Evolutionary conservation across 768 basidiomycete genomes (phyloP), one percentile per base, ranked within the genome.

Genomic region (Tubosaeta sp.): DNA sequence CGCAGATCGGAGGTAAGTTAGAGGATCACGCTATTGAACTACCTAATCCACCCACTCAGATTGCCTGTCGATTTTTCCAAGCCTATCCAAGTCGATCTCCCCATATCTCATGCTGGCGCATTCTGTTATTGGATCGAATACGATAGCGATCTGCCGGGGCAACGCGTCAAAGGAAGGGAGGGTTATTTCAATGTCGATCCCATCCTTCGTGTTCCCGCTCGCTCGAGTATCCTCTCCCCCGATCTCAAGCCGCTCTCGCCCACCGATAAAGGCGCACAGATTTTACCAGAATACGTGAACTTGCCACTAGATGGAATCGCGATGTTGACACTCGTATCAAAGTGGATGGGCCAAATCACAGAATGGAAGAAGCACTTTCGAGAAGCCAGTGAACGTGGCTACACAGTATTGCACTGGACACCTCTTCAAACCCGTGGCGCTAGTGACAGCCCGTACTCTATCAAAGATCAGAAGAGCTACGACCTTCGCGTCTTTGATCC

Each of bases 161-260:
- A 81, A 48, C 84, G 94, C 52, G 69, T 88, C 53, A 85, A 84
- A 58, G 91, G 94, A 45, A 82, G 91, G 46, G 84, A 90, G 58
- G 95, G 94, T 7, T 98, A 92, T 73, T 97, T 99, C 73, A 95
- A 95, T 70, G 84, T 99, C 57, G 95, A 98, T 63, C 95, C 95
- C 22, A 75, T 92, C 52, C 83, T 99, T 55, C 83, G 78, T 50
- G 74, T 80, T 51, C 91, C 86, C 59, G 75, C 81, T 5, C 86
- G 95, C 34, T 76, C 85, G 1, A 75, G 81, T 35, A 87, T 98
- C 58, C 80, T 98, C 46, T 80, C 81, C 32, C 42, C 72, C 6
- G 75, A 81, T 38, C 68, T 75, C 26, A 69, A 66, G 35, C 76
- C 83, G 32, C 74, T 90, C 7, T 71, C 81, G 7, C 73, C 81